phyloP scores from a whole-genome alignment of 208 protist species.

The Crithidia brevicula region DNA sequence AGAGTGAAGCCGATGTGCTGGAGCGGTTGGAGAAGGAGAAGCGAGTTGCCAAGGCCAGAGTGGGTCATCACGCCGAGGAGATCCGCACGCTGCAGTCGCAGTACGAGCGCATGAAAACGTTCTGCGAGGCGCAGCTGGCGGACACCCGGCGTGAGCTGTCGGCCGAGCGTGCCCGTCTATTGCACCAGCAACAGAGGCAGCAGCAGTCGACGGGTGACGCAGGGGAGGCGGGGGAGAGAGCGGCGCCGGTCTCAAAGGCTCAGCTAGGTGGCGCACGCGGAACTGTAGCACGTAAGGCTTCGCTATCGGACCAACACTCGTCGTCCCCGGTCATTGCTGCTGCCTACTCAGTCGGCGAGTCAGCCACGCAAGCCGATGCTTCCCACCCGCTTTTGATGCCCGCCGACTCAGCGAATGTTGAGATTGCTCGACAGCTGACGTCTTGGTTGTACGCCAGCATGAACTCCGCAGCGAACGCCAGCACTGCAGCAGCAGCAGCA shows the following conservation, averaged over 20 bases:
- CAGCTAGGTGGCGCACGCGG: too few species aligned
- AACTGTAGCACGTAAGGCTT: too few species aligned
- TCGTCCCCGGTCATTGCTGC: too few species aligned
- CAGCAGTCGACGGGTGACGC: not conserved
- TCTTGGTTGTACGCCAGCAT: too few species aligned
- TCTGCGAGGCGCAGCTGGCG: constrained; percentile 77
- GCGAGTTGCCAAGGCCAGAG: constrained; percentile 36
- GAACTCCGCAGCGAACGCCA: too few species aligned
- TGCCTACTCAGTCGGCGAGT: too few species aligned
- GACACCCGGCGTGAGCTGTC: constrained; percentile 76
- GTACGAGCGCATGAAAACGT: constrained; percentile 70
- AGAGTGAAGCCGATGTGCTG: constrained; percentile 41
- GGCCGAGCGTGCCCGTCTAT: constrained; percentile 37
- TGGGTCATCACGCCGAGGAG: constrained; percentile 58
- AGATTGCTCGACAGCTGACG: too few species aligned
- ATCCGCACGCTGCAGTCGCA: constrained; percentile 57
- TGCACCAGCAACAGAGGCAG: constrained; percentile 12
- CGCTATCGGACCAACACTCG: too few species aligned
- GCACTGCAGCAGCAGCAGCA: not conserved
- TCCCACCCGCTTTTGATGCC: too few species aligned
- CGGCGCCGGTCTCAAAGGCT: too few species aligned
- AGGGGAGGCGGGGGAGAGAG: not conserved
- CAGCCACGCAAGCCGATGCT: too few species aligned
- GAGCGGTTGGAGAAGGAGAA: constrained; percentile 60
- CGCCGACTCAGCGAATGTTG: too few species aligned